Evolutionary conservation across 441 rosid genomes (phyloP).

Genomic region (Kokia cookei): DNA sequence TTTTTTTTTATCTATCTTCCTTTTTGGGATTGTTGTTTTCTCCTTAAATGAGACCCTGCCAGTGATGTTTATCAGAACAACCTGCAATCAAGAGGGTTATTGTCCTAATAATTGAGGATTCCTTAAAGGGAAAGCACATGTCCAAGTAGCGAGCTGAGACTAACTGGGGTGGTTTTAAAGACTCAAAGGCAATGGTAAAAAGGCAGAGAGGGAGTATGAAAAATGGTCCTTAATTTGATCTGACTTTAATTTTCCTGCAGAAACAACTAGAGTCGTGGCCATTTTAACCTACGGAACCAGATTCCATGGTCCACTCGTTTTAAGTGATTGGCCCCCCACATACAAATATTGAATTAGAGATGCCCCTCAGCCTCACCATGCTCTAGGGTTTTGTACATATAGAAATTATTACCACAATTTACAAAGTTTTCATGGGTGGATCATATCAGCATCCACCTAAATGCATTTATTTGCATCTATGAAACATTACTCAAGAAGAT

Average conservation of each 20-base stretch:
- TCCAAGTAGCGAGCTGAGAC: not conserved
- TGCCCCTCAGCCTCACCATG: not conserved
- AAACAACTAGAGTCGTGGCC: not conserved
- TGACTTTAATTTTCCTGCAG: not conserved
- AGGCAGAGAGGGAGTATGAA: not conserved
- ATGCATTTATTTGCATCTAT: constrained; percentile 4
- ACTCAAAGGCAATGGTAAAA: not conserved
- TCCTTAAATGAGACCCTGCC: constrained; percentile 1
- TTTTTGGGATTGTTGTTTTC: not conserved
- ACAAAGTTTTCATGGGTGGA: constrained; percentile 6
- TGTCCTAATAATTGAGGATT: not conserved
- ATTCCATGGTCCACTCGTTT: constrained; percentile 13
- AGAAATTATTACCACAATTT: not conserved
- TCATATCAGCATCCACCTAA: constrained; percentile 15
- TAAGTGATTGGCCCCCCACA: not conserved
- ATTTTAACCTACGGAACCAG: constrained; percentile 13
- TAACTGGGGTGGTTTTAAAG: not conserved
- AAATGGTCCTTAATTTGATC: not conserved
- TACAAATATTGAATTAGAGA: not conserved
- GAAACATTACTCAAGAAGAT: constrained; percentile 11
- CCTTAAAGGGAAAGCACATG: not conserved
- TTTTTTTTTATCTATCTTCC: not conserved
- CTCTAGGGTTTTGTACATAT: not conserved
- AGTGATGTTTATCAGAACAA: not conserved
- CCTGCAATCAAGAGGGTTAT: not conserved